phyloP scores from a whole-genome alignment of 192 early-diverging fungal species.

The Coemansia sp. region DNA sequence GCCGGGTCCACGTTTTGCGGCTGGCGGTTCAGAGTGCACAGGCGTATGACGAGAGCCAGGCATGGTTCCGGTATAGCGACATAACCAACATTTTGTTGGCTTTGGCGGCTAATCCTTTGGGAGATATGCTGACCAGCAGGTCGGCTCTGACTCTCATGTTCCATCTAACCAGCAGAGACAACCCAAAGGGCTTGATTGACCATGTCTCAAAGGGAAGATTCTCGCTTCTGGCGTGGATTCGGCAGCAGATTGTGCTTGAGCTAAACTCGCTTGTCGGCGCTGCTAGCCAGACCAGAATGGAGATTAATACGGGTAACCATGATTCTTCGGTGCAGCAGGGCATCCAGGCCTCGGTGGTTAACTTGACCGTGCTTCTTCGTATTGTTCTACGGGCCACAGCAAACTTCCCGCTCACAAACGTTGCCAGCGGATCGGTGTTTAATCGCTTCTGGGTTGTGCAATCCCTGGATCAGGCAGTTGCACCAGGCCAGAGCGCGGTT shows the following conservation, averaged over 20 bases:
- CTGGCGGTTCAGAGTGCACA: slow-evolving; percentile 34
- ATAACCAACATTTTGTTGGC: slow-evolving; percentile 23
- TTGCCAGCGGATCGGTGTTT: slow-evolving; percentile 2
- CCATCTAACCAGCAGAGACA: slow-evolving; percentile 21
- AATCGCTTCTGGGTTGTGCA: slow-evolving; percentile 40
- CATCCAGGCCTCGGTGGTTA: slow-evolving; percentile 14
- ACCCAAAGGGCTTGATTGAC: slow-evolving; percentile 15
- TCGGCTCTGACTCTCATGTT: slow-evolving; percentile 30
- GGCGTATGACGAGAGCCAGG: slow-evolving; percentile 18
- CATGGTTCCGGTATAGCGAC: slow-evolving; percentile 13
- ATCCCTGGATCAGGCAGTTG: slow-evolving; percentile 14
- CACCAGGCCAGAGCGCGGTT: slow-evolving; percentile 23
- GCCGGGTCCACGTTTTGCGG: slow-evolving; percentile 27
- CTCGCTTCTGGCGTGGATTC: slow-evolving; percentile 39
- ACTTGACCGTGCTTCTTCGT: slow-evolving; percentile 31
- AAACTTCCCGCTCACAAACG: slow-evolving; percentile 22
- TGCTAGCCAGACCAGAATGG: neutral
- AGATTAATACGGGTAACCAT: neutral
- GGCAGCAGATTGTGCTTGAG: slow-evolving; percentile 28
- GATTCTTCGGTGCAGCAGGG: neutral
- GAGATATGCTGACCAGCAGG: slow-evolving; percentile 33
- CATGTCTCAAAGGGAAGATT: slow-evolving; percentile 32
- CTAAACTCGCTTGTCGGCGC: slow-evolving; percentile 14
- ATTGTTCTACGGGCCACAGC: slow-evolving; percentile 20
- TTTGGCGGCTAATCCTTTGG: slow-evolving; percentile 26